Evolutionary conservation across 495 filamentous ascomycete genomes (phyloP), one percentile per base, ranked within the genome.

Genomic region (Aspergillus taichungensis): DNA sequence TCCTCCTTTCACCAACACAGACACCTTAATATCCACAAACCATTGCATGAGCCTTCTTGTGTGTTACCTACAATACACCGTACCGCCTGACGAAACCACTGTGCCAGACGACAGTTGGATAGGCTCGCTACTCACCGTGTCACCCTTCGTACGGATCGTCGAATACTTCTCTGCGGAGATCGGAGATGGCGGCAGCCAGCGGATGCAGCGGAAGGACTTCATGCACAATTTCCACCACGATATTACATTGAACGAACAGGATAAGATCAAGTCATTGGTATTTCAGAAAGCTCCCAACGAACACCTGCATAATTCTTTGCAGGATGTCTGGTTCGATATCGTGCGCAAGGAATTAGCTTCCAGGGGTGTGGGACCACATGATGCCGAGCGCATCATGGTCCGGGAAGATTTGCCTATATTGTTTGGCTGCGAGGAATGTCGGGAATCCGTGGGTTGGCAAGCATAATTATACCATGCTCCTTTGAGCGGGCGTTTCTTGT

Each of bases 141-240:
- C 69, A n/a, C 66, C 67, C 6, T 69, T 71, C 31, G 40, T 47
- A 13, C 66, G 69, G 3, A 59, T 68, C 6, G 63, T 68, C 37
- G 66, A 72, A 38, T 72, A 61, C 42, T 72, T 72, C 53, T 71
- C 69, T 11, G 69, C 69, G 0, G 69, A 72, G 43, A 69, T 72
- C 8, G 69, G 69, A 1, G 64, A 72, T 37, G 67, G 69, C 7
- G 63, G 62, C 13, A 68, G 52, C 42, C 66, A 68, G 47, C 60
- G 67, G 27, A 52, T 62, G 49, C 66, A 71, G 42, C 61, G 69
- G 14, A 72, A 66, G 47, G 64, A 68, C 18, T 72, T 72, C 47
- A 72, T 72, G 69, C 52, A 61, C 39, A 72, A 69, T 27, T 72
- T 72, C 42, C 56, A 69, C 38, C 53, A 57, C 13, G 69, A 72